phyloP scores from a whole-genome alignment of 345 rosid genomes.

The Turritis glabra region DNA sequence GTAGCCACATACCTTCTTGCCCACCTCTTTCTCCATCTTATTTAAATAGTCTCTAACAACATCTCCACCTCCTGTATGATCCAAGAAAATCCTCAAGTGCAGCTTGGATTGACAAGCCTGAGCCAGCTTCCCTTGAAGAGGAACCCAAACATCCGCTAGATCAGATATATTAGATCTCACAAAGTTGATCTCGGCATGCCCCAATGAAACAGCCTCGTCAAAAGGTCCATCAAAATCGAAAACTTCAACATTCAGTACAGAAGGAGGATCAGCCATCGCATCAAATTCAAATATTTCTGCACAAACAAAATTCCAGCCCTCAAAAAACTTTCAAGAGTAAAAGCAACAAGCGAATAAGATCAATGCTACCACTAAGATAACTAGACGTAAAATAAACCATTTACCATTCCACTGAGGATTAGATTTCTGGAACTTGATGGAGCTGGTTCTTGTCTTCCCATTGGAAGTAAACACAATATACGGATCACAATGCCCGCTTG shows the following conservation, averaged over 20 bases:
- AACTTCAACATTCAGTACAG: conserved; percentile 85
- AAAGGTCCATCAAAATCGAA: conserved; percentile 95
- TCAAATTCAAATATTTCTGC: conserved; percentile 98
- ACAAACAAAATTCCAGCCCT: conserved; percentile 32
- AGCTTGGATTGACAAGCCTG: conserved; percentile 96
- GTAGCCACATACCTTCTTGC: conserved; percentile 71
- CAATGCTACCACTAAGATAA: conserved; percentile 8
- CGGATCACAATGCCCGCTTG: conserved; percentile 90
- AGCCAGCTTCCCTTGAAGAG: conserved; percentile 84
- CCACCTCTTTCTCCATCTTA: conserved; percentile 99
- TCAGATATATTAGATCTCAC: conserved; percentile 80
- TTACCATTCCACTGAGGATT: conserved; percentile 94
- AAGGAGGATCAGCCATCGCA: conserved; percentile 98
- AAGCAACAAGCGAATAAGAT: conserved; percentile 8
- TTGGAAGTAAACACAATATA: conserved; percentile 90
- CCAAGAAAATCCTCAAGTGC: conserved; percentile 85
- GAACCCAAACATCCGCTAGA: conserved; percentile 90
- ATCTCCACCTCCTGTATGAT: conserved; percentile 82
- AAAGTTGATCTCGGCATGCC: conserved; percentile 85
- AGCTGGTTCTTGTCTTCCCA: conserved; percentile 89
- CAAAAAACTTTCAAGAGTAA: conserved; percentile 13
- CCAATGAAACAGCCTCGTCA: conserved; percentile 82
- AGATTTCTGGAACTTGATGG: conserved; percentile 91
- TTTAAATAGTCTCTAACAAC: conserved; percentile 77
- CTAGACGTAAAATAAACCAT: conserved; percentile 6